Evolutionary conservation across 371 early-diverging fungal species (phyloP).

Genomic region (Haplosporangium sp.): DNA sequence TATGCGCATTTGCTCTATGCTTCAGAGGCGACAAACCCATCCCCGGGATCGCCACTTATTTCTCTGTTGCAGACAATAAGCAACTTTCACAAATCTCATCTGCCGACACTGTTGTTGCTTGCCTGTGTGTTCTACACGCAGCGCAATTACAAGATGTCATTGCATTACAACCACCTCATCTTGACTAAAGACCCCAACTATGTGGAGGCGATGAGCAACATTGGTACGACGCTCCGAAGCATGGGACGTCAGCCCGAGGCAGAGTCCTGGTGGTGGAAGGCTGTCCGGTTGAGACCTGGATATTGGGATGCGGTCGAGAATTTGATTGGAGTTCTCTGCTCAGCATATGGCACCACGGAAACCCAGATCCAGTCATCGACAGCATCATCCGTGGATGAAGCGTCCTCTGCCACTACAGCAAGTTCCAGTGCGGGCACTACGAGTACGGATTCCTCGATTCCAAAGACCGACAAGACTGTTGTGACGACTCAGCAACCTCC

Average conservation of each 20-base stretch:
- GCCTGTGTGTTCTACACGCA: constrained; percentile 91
- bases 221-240: constrained; percentile 88
- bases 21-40: constrained; percentile 63
- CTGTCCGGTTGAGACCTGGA: constrained; percentile 84
- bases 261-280: constrained; percentile 89
- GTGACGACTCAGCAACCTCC: constrained; percentile 49
- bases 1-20: constrained; percentile 77
- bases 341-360: constrained; percentile 40
- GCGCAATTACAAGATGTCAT: constrained; percentile 75
- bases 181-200: constrained; percentile 83
- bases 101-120: constrained; percentile 85
- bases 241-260: constrained; percentile 81
- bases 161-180: constrained; percentile 84
- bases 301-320: constrained; percentile 96
- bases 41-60: constrained; percentile 63
- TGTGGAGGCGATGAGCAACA: constrained; percentile 93
- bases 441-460: constrained; percentile 18
- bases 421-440: no score
- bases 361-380: constrained; percentile 22
- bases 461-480: constrained; percentile 33
- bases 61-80: constrained; percentile 73
- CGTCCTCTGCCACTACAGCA: no score
- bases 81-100: constrained; percentile 71
- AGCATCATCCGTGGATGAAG: constrained; percentile 7
- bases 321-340: constrained; percentile 84